Evolutionary conservation across 2,329 filamentous ascomycete species (phyloP).

Genomic region (Hansfordia pulvinata): DNA sequence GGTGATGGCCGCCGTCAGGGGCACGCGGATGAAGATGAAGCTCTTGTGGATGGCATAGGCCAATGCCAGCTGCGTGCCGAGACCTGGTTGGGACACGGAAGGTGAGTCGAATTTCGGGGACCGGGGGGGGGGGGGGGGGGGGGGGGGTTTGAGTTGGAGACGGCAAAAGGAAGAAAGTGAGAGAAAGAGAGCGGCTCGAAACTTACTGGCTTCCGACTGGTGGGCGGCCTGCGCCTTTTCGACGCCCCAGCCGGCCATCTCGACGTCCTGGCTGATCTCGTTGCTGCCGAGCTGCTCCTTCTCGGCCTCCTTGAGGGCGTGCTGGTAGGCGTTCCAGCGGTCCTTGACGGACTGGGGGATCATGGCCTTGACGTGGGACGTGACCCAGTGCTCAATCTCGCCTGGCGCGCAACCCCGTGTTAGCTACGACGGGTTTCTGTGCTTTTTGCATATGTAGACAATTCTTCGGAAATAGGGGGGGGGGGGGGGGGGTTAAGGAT

Average conservation of each 20-base stretch:
- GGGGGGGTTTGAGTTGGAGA: too few species aligned
- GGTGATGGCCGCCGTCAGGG: conserved; percentile 76
- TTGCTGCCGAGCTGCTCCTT: conserved; percentile 26
- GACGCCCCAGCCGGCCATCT: conserved; percentile 45
- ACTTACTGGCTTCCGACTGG: conserved; percentile 62
- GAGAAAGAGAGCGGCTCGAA: too few species aligned
- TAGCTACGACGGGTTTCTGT: too few species aligned
- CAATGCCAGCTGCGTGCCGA: conserved; percentile 73
- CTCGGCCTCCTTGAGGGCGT: conserved; percentile 31
- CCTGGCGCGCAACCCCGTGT: too few species aligned
- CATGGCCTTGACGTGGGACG: conserved; percentile 41
- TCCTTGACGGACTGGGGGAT: conserved; percentile 47
- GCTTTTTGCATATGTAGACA: too few species aligned
- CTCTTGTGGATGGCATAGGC: conserved; percentile 98
- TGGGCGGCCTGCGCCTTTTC: conserved; percentile 48
- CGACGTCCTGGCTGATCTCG: conserved; percentile 28
- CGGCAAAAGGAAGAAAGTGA: too few species aligned
- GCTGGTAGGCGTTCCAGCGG: conserved; percentile 34
- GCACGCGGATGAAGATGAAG: conserved; percentile 92
- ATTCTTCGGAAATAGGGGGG: too few species aligned
- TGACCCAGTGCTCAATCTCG: conserved; percentile 51
- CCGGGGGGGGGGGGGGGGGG: too few species aligned
- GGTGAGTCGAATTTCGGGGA: conserved; percentile 2
- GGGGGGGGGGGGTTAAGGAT: too few species aligned
- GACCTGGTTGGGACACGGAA: conserved; percentile 24